A percentile compares a stretch with the other conserved stretches of the same genome.
These are phyloP conservation scores for Mrakia frigida DNA, from an alignment of 768 basidiomycete species.

Conservation along the genomic window DNA sequence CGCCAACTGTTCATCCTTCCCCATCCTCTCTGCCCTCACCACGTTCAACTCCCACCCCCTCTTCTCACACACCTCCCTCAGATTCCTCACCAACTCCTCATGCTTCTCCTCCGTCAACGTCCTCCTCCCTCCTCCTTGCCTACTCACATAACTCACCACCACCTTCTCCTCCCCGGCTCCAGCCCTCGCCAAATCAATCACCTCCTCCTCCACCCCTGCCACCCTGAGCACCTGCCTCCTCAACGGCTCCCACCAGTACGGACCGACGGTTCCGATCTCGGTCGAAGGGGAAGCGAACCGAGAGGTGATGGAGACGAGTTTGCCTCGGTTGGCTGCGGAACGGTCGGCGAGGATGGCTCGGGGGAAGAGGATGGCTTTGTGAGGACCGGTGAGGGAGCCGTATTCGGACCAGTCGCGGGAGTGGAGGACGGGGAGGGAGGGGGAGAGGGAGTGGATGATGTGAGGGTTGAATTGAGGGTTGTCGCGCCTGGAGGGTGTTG, in stretches of 20 bases:
- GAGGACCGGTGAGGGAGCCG: not conserved
- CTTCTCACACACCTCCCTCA: not conserved
- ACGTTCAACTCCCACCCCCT: not conserved
- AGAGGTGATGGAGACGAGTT: not conserved
- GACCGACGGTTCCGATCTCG: not conserved
- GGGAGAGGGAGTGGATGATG: not conserved
- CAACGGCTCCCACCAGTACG: not conserved
- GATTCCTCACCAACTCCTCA: not conserved
- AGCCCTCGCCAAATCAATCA: not conserved
- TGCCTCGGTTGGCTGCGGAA: not conserved
- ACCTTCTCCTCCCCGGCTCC: not conserved
- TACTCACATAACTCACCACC: not conserved
- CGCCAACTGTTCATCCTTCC: not conserved
- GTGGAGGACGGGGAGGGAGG: not conserved
- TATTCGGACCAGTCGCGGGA: not conserved
- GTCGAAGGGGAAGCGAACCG: not conserved
- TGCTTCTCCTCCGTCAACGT: not conserved
- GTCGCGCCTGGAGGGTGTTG: not conserved
- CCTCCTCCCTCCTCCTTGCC: not conserved
- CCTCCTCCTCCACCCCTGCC: not conserved
- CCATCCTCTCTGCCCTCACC: not conserved
- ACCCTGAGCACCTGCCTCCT: not conserved
- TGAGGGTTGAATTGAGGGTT: not conserved
- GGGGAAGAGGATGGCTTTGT: not conserved
- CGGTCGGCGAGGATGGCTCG: slow-evolving; percentile 4